Percentiles rank a stretch among this genome's conserved stretches.
Evolutionary conservation across 345 rosid species (phyloP).

Genomic region (Euclidium syriacum): DNA sequence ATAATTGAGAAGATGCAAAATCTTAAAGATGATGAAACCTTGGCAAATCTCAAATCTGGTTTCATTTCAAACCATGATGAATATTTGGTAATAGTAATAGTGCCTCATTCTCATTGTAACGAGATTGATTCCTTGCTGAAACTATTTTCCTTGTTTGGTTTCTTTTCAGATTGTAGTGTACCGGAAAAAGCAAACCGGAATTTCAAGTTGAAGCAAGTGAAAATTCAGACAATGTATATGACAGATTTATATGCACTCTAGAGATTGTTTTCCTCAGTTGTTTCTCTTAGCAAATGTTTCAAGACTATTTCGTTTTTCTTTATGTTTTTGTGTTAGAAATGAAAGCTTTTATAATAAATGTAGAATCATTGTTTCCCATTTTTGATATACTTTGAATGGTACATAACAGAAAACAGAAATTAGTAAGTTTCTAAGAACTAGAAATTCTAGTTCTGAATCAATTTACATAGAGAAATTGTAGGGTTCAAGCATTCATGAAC

Average conservation of each 20-base stretch:
- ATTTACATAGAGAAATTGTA: neutral
- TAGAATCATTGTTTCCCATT: neutral
- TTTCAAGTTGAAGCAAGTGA: slow-evolving; percentile 15
- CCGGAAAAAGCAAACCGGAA: neutral
- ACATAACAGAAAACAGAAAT: neutral
- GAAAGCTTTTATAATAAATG: neutral
- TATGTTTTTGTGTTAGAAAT: slow-evolving; percentile 9
- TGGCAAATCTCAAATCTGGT: slow-evolving; percentile 1
- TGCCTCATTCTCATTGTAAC: neutral
- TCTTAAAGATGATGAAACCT: slow-evolving; percentile 50
- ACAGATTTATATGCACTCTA: slow-evolving; percentile 7
- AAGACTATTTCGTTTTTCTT: neutral
- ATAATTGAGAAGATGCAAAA: slow-evolving; percentile 32
- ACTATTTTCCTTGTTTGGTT: slow-evolving; percentile 3
- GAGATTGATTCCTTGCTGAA: neutral
- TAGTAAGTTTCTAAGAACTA: neutral
- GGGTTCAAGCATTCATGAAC: slow-evolving; percentile 93
- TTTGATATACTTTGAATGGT: neutral
- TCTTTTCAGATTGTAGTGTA: slow-evolving; percentile 15
- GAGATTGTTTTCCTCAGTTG: neutral
- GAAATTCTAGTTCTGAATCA: neutral
- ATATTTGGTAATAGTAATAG: neutral
- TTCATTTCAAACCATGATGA: slow-evolving; percentile 13
- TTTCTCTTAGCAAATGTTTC: neutral
- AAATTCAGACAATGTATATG: neutral